Percentiles rank a stretch among this genome's conserved stretches.
These are phyloP conservation scores for Ballota nigra DNA, from an alignment of 257 asterid genomes.

Conservation along the genomic window DNA sequence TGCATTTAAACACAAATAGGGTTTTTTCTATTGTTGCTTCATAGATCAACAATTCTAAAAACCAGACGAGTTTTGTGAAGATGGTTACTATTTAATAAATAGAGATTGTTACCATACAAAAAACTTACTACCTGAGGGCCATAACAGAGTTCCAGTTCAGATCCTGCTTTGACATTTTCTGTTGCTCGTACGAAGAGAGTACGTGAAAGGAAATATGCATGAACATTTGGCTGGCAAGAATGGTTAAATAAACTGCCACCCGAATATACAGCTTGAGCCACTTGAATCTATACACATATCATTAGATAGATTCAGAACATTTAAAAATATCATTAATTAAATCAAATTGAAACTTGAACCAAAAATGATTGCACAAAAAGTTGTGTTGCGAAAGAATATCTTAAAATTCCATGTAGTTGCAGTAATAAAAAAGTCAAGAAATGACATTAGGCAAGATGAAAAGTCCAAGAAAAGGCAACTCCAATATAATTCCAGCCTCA, in stretches of 20 bases:
- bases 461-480: not conserved
- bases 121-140: slow-evolving; percentile 74
- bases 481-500: not conserved
- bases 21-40: not conserved
- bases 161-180: slow-evolving; percentile 58
- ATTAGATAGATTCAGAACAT: slow-evolving; percentile 20
- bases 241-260: slow-evolving; percentile 89
- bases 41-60: slow-evolving; percentile 13
- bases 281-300: slow-evolving; percentile 57
- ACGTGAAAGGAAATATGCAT: slow-evolving; percentile 82
- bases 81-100: not conserved
- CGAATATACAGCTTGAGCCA: slow-evolving; percentile 85
- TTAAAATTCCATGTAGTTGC: not conserved
- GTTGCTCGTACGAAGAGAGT: slow-evolving; percentile 76
- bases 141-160: slow-evolving; percentile 82
- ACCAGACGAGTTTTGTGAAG: slow-evolving; percentile 18
- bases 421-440: not conserved
- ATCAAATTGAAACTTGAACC: slow-evolving; percentile 11
- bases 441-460: not conserved
- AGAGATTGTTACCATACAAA: not conserved
- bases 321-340: slow-evolving; percentile 16
- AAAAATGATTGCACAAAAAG: slow-evolving; percentile 15
- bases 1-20: not conserved
- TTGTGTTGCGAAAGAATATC: not conserved
- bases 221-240: slow-evolving; percentile 86